Evolutionary conservation across 2,329 filamentous ascomycete species (phyloP), one percentile per base, ranked within the genome.

Genomic region (Penicillium nordicum): DNA sequence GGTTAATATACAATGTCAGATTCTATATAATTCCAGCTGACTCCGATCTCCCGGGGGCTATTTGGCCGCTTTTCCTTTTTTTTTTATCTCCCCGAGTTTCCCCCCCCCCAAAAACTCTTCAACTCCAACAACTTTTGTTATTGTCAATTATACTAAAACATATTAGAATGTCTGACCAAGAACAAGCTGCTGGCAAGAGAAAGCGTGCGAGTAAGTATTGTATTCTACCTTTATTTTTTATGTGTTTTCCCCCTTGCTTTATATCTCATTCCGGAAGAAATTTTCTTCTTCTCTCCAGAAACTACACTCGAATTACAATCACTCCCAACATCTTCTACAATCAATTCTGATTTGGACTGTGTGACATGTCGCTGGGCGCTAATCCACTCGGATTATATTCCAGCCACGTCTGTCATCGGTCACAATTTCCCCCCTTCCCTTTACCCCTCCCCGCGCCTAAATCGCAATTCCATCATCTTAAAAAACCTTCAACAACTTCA

Each of bases 141-240:
- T 38, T 23, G 18, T 37, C 63, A 68, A 14, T 41, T 29, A 21
- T 21, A 21, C 21, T 21, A 25, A 27, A 27, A 27, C 7, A 37
- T 27, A 9, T 9, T 16, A 50, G 23, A 21, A 74, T 74, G 72
- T 73, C 72, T 14, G 69, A 72, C 41, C 45, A 60, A 51, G 58
- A 63, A 54, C 67, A 71, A 62, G 58, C 58, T 6, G 69, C 70
- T 37, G 72, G 72, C 38, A 74, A 74, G 64, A 68, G 72, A 65
- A 74, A 74, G 64, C 65, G 72, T 59, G 69, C 72, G 59, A 72
- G 72, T 74, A 70, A 62, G 72, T 74, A 49, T 48, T 48, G n/a
- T 23, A 29, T 27, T 27, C 18, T 16, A 6, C n/a, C 21, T 21
- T 21, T 21, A 1, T 18, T 53, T 30, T 30, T 43, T 14, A 27